Evolutionary conservation across 2,329 filamentous ascomycete genomes (phyloP).

Genomic region (Scedosporium minutisporum): DNA sequence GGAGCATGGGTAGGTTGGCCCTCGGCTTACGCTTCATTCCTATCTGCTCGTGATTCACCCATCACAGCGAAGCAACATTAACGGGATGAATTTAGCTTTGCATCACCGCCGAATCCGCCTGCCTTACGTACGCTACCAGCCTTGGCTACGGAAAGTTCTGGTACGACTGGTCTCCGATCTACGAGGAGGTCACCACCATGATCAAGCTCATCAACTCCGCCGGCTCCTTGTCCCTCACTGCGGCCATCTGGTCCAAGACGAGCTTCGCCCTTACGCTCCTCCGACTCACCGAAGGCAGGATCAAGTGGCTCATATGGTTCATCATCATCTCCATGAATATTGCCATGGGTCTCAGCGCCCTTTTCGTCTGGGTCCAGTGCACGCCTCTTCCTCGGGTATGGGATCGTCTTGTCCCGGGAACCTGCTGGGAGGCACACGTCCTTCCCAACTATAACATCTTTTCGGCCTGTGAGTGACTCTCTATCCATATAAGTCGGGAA

Average conservation of each 20-base stretch:
- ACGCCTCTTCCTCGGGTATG: constrained; percentile 14
- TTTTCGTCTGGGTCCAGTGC: constrained; percentile 15
- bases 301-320: constrained; percentile 14
- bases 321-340: constrained; percentile 16
- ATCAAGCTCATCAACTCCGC: constrained; percentile 12
- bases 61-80: background rate
- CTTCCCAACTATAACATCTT: constrained; percentile 12
- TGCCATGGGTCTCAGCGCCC: constrained; percentile 13
- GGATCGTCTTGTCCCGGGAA: constrained; percentile 14
- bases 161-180: constrained; percentile 8
- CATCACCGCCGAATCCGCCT: constrained; percentile 9
- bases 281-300: constrained; percentile 14
- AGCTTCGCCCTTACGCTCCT: constrained; percentile 21
- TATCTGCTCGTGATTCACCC: background rate
- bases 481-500: background rate
- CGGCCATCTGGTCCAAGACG: constrained; percentile 19
- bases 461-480: constrained; percentile 8
- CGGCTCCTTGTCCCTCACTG: constrained; percentile 15
- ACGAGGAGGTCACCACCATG: background rate
- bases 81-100: constrained; percentile 4
- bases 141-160: constrained; percentile 12
- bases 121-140: constrained; percentile 6
- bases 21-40: background rate
- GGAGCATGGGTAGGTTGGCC: constrained; percentile 16
- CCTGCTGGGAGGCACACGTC: constrained; percentile 17